phyloP scores from a whole-genome alignment of 2,329 filamentous ascomycete species.

The Fusarium poae region DNA sequence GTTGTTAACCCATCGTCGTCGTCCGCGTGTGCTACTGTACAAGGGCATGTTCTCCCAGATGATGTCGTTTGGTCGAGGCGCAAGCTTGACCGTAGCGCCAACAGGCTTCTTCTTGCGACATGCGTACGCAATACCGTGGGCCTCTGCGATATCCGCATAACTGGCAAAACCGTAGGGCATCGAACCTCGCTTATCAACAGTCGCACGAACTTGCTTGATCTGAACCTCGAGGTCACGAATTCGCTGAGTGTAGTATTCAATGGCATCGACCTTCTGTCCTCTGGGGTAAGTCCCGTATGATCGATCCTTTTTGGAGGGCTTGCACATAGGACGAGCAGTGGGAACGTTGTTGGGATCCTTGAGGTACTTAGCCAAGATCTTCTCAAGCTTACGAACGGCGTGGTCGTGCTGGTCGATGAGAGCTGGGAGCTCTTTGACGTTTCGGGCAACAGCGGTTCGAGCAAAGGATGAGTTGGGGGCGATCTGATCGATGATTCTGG shows the following conservation, averaged over 20 bases:
- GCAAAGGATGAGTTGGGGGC: conserved; percentile 84
- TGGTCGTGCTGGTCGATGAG: conserved; percentile 87
- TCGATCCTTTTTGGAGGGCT: conserved; percentile 83
- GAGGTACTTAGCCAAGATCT: conserved; percentile 87
- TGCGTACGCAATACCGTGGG: conserved; percentile 87
- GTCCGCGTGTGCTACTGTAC: conserved; percentile 74
- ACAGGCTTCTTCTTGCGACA: conserved; percentile 84
- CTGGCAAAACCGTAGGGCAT: conserved; percentile 96
- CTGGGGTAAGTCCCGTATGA: conserved; percentile 73
- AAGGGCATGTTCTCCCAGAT: conserved; percentile 96
- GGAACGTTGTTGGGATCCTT: conserved; percentile 88
- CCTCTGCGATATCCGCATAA: conserved; percentile 88
- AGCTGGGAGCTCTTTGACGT: conserved; percentile 89
- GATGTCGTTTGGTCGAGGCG: conserved; percentile 88
- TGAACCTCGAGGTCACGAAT: conserved; percentile 86
- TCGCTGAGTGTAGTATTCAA: conserved; percentile 89
- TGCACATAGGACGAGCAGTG: conserved; percentile 79
- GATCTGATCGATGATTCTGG: conserved; percentile 83
- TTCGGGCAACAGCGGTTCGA: conserved; percentile 85
- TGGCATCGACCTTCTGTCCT: conserved; percentile 87
- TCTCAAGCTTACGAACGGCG: conserved; percentile 84
- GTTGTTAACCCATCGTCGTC: conserved; percentile 82
- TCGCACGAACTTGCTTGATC: conserved; percentile 84
- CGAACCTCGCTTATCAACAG: conserved; percentile 87
- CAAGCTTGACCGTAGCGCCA: conserved; percentile 81